Base-by-base conservation (phyloP, 805 yeast genomes). In the Scheffersomyces ergatensis region DNA sequence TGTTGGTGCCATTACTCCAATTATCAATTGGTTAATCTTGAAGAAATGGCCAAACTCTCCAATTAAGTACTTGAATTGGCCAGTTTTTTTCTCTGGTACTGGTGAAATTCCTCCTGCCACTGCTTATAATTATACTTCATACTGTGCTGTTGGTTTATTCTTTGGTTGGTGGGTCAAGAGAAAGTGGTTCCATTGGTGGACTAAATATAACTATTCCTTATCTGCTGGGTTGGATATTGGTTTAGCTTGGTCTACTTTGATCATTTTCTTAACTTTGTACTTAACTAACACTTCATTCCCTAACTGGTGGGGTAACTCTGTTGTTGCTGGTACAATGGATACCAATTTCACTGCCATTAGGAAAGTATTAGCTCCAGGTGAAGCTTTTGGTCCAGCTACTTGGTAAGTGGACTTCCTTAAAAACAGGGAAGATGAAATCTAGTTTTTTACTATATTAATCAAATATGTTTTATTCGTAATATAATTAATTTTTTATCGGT, bases 101-200 rank as follows among this genome's bases (percentile, higher is more conserved):
- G 82, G 82, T 34, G 69, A 72, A 49, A 78, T 83, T 50, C 90
- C 92, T 13, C 90, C 92, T 32, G 83, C 86, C 29, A 81, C 89
- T 4, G 80, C 85, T 21, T 82, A 81, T 58, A 82, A 80, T 57
- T 82, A 80, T 58, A 72, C 77, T 24, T 60, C 78, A 6, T 82
- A 75, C 64, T 74, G 80, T 46, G 46, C 52, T 18, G 55, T 51
- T 35, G 59, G 61, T n/a, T 45, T 55, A 32, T 5, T 46, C 23
- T 68, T 69, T 45, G 65, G 69, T 26, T 67, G 61, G 57, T 67
- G 55, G 47, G 50, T 70, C 42, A 69, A 67, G 59, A 63, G 54
- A 44, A 62, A 53, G 46, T 70, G 58, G 57, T 65, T 66, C 60
- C 71, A 67, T 50, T 69, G 72, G 71, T 66, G 67, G 65, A 48